Evolutionary conservation across 2,329 filamentous ascomycete genomes (phyloP), one percentile per base, ranked within the genome.

Genomic region (Cladosporium sp.): DNA sequence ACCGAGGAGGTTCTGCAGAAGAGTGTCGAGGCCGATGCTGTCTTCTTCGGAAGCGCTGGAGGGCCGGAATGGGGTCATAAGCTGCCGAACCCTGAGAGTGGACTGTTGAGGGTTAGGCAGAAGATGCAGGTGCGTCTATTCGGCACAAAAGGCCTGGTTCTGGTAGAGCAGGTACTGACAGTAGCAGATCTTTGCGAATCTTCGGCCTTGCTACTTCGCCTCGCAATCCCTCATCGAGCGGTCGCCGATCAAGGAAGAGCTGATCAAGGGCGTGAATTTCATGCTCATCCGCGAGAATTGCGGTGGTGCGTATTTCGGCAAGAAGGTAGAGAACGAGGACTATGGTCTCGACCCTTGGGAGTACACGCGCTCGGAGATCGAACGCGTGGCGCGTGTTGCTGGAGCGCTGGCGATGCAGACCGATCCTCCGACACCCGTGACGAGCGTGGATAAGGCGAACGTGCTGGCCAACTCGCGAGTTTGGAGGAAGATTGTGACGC

Each of bases 381-480:
- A 78, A 58, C 68, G 77, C 22, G 66, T 73, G 16, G 72, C 74
- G 0, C 72, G 74, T 2, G 73, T 79, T 1, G 72, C 72, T 9
- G 75, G 73, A 0, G 70, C 70, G 4, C 66, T 79, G 4, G 75
- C 77, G 0, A 65, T 55, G 60, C 62, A 60, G 55, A 61, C 66
- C 7, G 67, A 67, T 43, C 60, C 63, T 8, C 70, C 73, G 10
- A 66, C 70, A 1, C 61, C 69, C 2, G 76, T 78, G 1, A 75
- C 71, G 68, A 75, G 72, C 53, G 70, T 70, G 1, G 77, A 80
- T 63, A 79, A 80, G 63, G 76, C 75, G 40, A 79, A 79, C 54
- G 76, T 79, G 9, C 70, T 80, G 8, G 77, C 77, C 0, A 77
- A 69, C 43, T 71, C 73, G 3, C 66, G 77, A 2, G 70, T 79